phyloP scores from a whole-genome alignment of 2,329 filamentous ascomycete genomes.

The Penicillium nordicum region DNA sequence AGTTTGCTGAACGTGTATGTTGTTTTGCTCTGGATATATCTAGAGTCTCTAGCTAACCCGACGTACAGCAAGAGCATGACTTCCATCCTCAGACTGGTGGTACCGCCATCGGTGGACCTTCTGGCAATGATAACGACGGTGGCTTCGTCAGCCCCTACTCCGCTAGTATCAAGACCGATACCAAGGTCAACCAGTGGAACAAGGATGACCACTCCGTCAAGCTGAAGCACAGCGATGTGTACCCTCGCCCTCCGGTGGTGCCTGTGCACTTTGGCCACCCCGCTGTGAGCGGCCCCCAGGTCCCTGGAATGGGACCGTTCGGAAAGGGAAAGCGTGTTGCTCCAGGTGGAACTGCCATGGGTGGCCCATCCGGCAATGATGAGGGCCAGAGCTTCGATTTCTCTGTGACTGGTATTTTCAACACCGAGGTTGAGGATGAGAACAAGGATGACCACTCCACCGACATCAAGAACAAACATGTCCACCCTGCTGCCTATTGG shows the following conservation, averaged over 20 bases:
- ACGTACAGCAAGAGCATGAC: slow-evolving; percentile 6
- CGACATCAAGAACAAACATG: slow-evolving; percentile 17
- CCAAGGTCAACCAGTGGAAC: slow-evolving; percentile 16
- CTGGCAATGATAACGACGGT: slow-evolving; percentile 18
- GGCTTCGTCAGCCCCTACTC: slow-evolving; percentile 12
- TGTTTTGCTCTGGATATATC: neutral
- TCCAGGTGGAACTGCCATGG: slow-evolving; percentile 19
- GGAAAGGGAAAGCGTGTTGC: slow-evolving; percentile 15
- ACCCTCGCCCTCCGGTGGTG: neutral
- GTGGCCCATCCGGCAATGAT: slow-evolving; percentile 24
- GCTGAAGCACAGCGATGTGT: slow-evolving; percentile 19
- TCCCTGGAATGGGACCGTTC: slow-evolving; percentile 15
- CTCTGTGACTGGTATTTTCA: slow-evolving; percentile 19
- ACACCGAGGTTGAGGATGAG: slow-evolving; percentile 18
- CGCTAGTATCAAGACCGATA: slow-evolving; percentile 13
- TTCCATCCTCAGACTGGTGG: slow-evolving; percentile 5
- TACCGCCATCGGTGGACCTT: slow-evolving; percentile 21
- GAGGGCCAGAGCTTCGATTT: slow-evolving; percentile 24
- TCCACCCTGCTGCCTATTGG: slow-evolving; percentile 7
- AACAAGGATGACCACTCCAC: slow-evolving; percentile 21
- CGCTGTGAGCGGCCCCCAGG: neutral
- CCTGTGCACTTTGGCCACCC: neutral
- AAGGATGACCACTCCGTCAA: slow-evolving; percentile 24
- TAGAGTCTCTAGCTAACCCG: neutral
- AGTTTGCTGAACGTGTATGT: slow-evolving; percentile 22